These are phyloP conservation scores for Hymenoscyphus salicellus DNA, from an alignment of 2,329 filamentous ascomycete genomes.

Conservation along the genomic window DNA sequence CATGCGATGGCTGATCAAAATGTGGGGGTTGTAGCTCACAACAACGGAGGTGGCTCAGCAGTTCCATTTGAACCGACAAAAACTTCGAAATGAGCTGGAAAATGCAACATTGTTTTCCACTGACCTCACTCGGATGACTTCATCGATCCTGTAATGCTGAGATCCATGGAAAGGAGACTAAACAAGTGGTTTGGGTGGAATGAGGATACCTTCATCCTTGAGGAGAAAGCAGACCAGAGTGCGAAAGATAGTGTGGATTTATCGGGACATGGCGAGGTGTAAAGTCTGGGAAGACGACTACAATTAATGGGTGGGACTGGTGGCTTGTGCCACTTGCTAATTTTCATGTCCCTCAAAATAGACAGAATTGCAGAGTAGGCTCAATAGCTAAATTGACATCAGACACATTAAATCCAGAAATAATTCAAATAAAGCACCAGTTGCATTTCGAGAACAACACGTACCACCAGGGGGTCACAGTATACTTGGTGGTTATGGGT, in stretches of 20 bases:
- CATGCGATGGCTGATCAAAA: slow-evolving; percentile 3
- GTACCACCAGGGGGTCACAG: too few relatives aligned
- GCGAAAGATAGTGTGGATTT: not conserved
- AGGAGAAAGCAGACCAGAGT: not conserved
- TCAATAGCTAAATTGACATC: too few relatives aligned
- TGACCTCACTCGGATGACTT: not conserved
- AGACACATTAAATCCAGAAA: too few relatives aligned
- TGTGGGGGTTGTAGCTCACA: slow-evolving; percentile 2
- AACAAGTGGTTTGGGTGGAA: slow-evolving; percentile 8
- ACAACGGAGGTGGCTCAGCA: not conserved
- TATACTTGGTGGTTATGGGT: too few relatives aligned
- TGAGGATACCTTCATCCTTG: slow-evolving; percentile 7
- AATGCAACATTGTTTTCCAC: slow-evolving; percentile 5
- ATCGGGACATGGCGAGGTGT: too few relatives aligned
- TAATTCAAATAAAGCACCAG: too few relatives aligned
- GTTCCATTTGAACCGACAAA: slow-evolving; percentile 2
- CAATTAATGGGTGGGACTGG: too few relatives aligned
- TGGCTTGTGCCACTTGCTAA: too few relatives aligned
- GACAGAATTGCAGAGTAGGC: too few relatives aligned
- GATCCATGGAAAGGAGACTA: not conserved
- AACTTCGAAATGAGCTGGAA: not conserved
- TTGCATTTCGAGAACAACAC: too few relatives aligned
- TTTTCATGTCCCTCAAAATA: too few relatives aligned
- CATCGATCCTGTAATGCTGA: slow-evolving; percentile 3
- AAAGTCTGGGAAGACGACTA: too few relatives aligned